These are phyloP conservation scores for Martiniozyma asiatica DNA, from an alignment of 1,139 yeast species.

Conservation along the genomic window DNA sequence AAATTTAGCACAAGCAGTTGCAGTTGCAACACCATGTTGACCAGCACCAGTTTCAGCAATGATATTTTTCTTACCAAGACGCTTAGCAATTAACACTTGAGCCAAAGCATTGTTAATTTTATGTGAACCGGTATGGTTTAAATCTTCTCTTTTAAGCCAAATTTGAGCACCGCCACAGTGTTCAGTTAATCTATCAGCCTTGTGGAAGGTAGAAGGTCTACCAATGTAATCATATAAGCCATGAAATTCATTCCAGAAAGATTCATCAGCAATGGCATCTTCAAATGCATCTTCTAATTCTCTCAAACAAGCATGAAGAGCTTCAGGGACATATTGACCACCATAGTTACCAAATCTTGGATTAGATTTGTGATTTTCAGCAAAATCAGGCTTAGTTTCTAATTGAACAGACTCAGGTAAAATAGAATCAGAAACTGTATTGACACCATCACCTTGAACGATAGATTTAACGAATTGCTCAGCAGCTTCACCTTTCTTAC, in stretches of 20 bases:
- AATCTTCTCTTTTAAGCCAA: conserved; percentile 96
- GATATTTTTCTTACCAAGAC: conserved; percentile 81
- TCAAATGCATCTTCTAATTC: conserved; percentile 85
- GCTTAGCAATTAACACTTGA: conserved; percentile 81
- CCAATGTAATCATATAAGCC: conserved; percentile 84
- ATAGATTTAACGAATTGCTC: conserved; percentile 58
- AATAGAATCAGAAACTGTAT: conserved; percentile 21
- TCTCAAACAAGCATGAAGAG: conserved; percentile 77
- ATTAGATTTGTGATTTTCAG: conserved; percentile 48
- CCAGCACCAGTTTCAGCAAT: conserved; percentile 99
- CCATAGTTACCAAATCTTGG: conserved; percentile 91
- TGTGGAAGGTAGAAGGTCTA: conserved; percentile 87
- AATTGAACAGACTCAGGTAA: conserved; percentile 17
- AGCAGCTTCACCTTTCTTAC: conserved; percentile 50
- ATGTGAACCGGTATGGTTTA: conserved; percentile 97
- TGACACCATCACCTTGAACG: conserved; percentile 41
- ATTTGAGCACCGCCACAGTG: conserved; percentile 93
- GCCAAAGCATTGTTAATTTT: conserved; percentile 95
- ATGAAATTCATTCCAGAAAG: conserved; percentile 87
- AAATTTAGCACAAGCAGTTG: conserved; percentile 97
- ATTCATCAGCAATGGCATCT: conserved; percentile 75
- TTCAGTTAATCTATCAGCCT: conserved; percentile 82
- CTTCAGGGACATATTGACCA: conserved; percentile 98
- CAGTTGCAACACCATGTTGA: conserved; percentile 99
- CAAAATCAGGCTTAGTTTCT: conserved; percentile 28